These are phyloP conservation scores for Leersia perrieri DNA, from an alignment of 176 grass and related monocot species.

Conservation along the genomic window DNA sequence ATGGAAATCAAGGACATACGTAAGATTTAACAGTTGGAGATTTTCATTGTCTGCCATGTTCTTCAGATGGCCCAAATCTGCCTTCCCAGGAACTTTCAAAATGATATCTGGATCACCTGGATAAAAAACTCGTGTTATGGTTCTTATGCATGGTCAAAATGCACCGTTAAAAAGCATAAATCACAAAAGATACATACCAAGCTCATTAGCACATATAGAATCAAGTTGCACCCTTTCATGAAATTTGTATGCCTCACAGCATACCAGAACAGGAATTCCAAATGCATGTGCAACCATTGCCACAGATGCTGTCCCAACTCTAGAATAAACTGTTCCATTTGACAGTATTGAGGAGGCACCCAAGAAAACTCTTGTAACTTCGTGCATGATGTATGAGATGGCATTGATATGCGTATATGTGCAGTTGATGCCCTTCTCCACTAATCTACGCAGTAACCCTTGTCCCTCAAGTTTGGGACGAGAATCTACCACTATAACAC, in stretches of 20 bases:
- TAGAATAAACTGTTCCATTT: slow-evolving; percentile 93
- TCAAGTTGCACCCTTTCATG: slow-evolving; percentile 94
- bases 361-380: slow-evolving; percentile 84
- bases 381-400: slow-evolving; percentile 92
- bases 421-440: slow-evolving; percentile 80
- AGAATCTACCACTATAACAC: slow-evolving; percentile 86
- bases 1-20: slow-evolving; percentile 46
- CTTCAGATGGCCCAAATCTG: slow-evolving; percentile 66
- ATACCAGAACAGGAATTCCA: slow-evolving; percentile 81
- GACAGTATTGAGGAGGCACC: slow-evolving; percentile 82
- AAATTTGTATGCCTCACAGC: slow-evolving; percentile 96
- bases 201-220: slow-evolving; percentile 95
- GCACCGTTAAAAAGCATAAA: not conserved
- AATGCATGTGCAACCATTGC: slow-evolving; percentile 93
- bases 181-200: slow-evolving; percentile 42
- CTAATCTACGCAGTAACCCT: slow-evolving; percentile 59
- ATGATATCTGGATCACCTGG: slow-evolving; percentile 91
- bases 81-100: slow-evolving; percentile 62
- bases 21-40: slow-evolving; percentile 91
- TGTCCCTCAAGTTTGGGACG: slow-evolving; percentile 91
- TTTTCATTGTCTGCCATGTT: slow-evolving; percentile 71
- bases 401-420: slow-evolving; percentile 92
- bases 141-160: not conserved
- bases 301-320: slow-evolving; percentile 87
- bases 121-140: slow-evolving; percentile 16